Percentiles rank a stretch among this genome's conserved stretches.
phyloP scores from a whole-genome alignment of 768 basidiomycete species.

The Russula ochroleuca region DNA sequence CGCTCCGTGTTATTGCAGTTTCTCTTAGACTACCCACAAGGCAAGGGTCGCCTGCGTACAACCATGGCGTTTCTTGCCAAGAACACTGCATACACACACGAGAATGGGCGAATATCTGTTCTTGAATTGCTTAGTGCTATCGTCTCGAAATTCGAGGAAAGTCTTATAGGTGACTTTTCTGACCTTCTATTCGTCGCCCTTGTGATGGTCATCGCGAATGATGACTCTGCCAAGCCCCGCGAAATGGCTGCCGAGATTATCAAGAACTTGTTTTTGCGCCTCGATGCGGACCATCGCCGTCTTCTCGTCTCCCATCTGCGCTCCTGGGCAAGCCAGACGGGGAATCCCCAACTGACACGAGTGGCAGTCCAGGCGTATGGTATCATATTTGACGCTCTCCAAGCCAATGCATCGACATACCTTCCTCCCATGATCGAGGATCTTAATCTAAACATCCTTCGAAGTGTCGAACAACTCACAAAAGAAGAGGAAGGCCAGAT shows the following conservation, averaged over 20 bases:
- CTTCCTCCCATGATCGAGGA: constrained; percentile 53
- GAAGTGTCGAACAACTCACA: constrained; percentile 41
- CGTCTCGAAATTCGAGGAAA: constrained; percentile 75
- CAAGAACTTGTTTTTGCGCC: constrained; percentile 65
- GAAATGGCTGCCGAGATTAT: constrained; percentile 84
- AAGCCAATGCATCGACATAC: constrained; percentile 44
- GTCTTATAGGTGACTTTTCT: constrained; percentile 70
- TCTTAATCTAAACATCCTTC: constrained; percentile 45
- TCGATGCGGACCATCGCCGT: constrained; percentile 56
- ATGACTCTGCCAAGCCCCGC: constrained; percentile 83
- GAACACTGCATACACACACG: constrained; percentile 86
- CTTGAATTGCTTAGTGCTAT: constrained; percentile 88
- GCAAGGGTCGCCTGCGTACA: constrained; percentile 80
- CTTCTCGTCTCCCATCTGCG: constrained; percentile 67
- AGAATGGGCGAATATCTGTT: constrained; percentile 89
- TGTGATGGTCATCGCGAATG: constrained; percentile 91
- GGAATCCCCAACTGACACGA: constrained; percentile 57
- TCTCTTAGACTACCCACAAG: constrained; percentile 95
- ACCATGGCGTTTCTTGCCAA: constrained; percentile 90
- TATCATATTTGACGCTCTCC: constrained; percentile 66
- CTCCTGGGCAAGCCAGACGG: constrained; percentile 66
- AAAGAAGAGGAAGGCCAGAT: constrained; percentile 45
- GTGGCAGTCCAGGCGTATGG: constrained; percentile 83
- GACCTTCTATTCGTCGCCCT: constrained; percentile 89
- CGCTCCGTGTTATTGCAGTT: constrained; percentile 88